Base-by-base conservation (phyloP, 129 eudicot genomes). In the Gnaphalium uliginosum region DNA sequence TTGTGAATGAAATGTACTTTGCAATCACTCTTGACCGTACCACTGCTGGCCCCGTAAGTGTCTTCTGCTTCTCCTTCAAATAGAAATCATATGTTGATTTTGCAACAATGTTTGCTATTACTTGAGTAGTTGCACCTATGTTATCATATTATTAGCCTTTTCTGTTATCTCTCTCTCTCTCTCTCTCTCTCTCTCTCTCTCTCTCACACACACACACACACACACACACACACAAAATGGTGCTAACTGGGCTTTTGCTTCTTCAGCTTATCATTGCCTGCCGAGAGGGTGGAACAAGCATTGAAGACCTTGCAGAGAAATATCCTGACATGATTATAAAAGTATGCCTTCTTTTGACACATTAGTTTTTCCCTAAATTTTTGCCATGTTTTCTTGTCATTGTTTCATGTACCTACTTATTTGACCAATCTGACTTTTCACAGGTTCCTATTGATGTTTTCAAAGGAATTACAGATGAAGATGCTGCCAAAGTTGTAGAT, bases 281-380 rank as follows among this genome's bases (percentile, higher is more conserved):
- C 73, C 69, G 85, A 73, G 86, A 94, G 82, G 98, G 98, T 73
- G 98, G 98, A 79, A 94, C 98, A 74, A 94, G 98, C 79, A 94
- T 94, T 66, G 98, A 94, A 85, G 98, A 94, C 85, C 97, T 94
- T 82, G 98, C 98, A 18, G 98, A 94, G 78, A 85, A 92, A 77
- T 90, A 81, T 62, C 97, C 98, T 15, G 98, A 90, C 72, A 85
- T 90, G 97, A 94, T 94, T 72, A 86, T 94, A 27, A 94, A 94
- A 93, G 98, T 89, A 73, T 3, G 15, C 56, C 66, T 23, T 62
- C 63, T 57, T 61, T 73, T 8, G 23, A 3, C 4, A 19, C 1
- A 48, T 3, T 15, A 6, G 35, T 25, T 43, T 43, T n/a, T 51
- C 13, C 25, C 29, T 5, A 7, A 14, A 15, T 4, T 14, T 15